A percentile compares a stretch with the other conserved stretches of the same genome.
Conservation (phyloP, 768 basidiomycete species). For the Rhodotorula kratochvilovae region DNA sequence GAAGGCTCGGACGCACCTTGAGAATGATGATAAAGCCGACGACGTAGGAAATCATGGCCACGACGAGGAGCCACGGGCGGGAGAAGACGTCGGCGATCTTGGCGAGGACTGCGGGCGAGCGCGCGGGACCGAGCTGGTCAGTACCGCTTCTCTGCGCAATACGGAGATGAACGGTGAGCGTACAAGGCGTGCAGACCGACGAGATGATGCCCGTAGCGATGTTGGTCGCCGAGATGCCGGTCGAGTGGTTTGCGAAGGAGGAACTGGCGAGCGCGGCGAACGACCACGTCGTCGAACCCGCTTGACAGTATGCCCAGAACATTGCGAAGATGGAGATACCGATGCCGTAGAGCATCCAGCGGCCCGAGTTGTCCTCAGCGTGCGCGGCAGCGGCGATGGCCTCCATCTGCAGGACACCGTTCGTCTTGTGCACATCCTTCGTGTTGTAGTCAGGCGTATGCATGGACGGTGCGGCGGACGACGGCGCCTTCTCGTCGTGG, state of each 20-base stretch:
- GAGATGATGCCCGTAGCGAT: slow-evolving; percentile 44
- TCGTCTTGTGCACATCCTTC: slow-evolving; percentile 8
- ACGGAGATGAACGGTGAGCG: no score
- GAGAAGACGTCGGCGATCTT: slow-evolving; percentile 43
- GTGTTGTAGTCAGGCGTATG: background rate
- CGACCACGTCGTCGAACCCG: slow-evolving; percentile 4
- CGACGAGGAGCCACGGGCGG: slow-evolving; percentile 40
- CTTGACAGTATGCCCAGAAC: slow-evolving; percentile 15
- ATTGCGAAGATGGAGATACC: background rate
- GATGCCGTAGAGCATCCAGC: slow-evolving; percentile 13
- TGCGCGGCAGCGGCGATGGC: slow-evolving; percentile 17
- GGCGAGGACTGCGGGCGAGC: slow-evolving; percentile 7
- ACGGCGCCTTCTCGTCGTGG: background rate
- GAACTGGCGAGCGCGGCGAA: slow-evolving; percentile 43
- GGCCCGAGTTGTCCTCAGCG: slow-evolving; percentile 8
- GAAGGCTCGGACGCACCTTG: slow-evolving; percentile 2
- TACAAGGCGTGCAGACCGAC: slow-evolving; percentile 40
- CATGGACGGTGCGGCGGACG: no score
- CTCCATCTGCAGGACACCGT: slow-evolving; percentile 30
- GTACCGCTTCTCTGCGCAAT: background rate
- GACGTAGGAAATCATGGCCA: slow-evolving; percentile 42
- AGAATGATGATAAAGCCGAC: slow-evolving; percentile 46
- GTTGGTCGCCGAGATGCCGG: slow-evolving; percentile 41
- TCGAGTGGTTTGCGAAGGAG: slow-evolving; percentile 42
- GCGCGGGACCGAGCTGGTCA: background rate